Evolutionary conservation across 805 yeast species (phyloP).

Genomic region (Yarrowia sp.): DNA sequence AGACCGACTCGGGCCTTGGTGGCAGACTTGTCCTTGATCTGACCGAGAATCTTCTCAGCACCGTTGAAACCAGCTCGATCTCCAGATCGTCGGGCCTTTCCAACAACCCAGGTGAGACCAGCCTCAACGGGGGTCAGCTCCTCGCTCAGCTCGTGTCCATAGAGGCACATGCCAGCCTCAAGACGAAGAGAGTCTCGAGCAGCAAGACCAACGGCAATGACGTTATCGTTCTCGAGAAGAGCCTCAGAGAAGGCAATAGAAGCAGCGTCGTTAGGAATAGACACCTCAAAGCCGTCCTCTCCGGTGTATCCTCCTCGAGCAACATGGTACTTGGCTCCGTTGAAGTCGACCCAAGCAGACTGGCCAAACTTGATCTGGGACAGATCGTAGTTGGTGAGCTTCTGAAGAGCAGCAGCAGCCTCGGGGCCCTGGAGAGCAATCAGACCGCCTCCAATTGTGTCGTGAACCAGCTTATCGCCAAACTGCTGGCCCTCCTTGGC

Average conservation of each 20-base stretch:
- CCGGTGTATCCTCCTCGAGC: conserved; percentile 98
- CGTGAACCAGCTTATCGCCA: conserved; percentile 40
- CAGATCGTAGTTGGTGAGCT: conserved; percentile 59
- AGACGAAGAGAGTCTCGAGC: conserved; percentile 93
- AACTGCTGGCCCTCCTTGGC: conserved; percentile 47
- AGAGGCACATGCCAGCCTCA: conserved; percentile 98
- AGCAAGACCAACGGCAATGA: conserved; percentile 92
- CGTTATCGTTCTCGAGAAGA: conserved; percentile 54
- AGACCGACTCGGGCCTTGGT: conserved; percentile 69
- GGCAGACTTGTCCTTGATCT: conserved; percentile 64
- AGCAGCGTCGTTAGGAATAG: conserved; percentile 55
- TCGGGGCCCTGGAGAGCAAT: conserved; percentile 93
- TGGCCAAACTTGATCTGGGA: conserved; percentile 71
- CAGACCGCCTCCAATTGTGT: conserved; percentile 59
- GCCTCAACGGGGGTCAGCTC: conserved; percentile 83
- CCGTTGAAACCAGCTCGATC: conserved; percentile 66
- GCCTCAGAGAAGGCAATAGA: conserved; percentile 62
- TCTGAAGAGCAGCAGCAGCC: conserved; percentile 65
- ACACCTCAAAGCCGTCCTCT: conserved; percentile 95
- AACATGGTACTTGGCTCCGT: conserved; percentile 56
- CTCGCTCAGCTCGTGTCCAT: conserved; percentile 88
- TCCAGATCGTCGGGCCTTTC: conserved; percentile 67
- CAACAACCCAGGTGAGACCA: conserved; percentile 83
- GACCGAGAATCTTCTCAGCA: conserved; percentile 61
- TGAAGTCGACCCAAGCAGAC: conserved; percentile 49